Evolutionary conservation across 805 yeast genomes (phyloP), one percentile per base, ranked within the genome.

Genomic region (Blastobotrys peoriensis): DNA sequence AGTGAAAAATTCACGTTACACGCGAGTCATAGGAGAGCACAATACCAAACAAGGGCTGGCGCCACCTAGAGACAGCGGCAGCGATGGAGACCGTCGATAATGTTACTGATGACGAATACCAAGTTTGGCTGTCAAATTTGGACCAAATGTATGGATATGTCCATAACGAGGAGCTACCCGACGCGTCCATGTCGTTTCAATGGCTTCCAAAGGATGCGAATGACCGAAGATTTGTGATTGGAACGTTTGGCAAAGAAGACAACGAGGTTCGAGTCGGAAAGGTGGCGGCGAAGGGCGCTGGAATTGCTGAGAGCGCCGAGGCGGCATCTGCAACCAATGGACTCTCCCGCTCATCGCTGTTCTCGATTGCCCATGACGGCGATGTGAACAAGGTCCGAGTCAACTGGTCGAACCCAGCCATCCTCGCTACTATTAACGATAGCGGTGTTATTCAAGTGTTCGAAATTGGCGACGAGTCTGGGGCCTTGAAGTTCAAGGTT

Each of bases 361-460:
- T 45, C 81, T 86, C 79, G 65, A 66, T 39, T 8, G 30, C 30
- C 13, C 87, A 81, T 52, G 74, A 78, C 15, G 80, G 82, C 4
- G 88, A 81, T 54, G 79, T 83, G 41, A 82, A 83, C 61, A 71
- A 74, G 49, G 73, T 82, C 3, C 73, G 78, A 45, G 68, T 74
- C 44, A 74, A 80, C 45, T 77, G 79, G 1, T 62, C 62, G 39
- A 67, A 63, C 41, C 63, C 74, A 4, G 65, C 66, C 8, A 60
- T 70, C 9, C 65, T 79, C 16, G 79, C 84, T 9, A 70, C 83
- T 3, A 74, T 78, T 54, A 74, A 79, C 48, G 73, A 50, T 4
- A 48, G 56, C 18, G 71, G 73, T 6, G 57, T 56, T 38, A 61
- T 56, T 16, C 57, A 59, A 38, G 45, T 67, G 8, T 58, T 57